Evolutionary conservation across 225 moss, liverwort and hornwort species (phyloP).

Genomic region (Marchantia polymorpha): DNA sequence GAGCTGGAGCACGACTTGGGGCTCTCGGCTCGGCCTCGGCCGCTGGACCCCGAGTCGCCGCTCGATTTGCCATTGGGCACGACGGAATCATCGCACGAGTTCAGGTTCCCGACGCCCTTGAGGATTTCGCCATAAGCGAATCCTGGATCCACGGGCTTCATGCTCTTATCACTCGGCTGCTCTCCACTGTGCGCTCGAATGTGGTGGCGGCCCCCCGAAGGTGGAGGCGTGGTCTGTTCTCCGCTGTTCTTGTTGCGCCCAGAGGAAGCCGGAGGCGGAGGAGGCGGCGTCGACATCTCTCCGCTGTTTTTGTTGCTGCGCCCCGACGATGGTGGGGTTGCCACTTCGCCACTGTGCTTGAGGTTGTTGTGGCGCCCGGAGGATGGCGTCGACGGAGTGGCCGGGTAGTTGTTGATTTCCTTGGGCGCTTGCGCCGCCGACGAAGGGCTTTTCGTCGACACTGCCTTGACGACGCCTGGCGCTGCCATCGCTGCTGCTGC

Average conservation of each 20-base stretch:
- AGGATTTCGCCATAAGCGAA: conserved; percentile 45
- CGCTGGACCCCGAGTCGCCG: conserved; percentile 23
- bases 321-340: conserved; percentile 11
- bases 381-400: not conserved
- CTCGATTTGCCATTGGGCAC: conserved; percentile 8
- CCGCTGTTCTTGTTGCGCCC: conserved; percentile 21
- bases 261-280: too few species aligned
- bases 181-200: conserved; percentile 29
- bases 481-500: not conserved
- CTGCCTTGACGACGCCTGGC: conserved; percentile 8
- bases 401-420: not conserved
- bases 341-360: not conserved
- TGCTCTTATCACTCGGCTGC: conserved; percentile 13
- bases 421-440: conserved; percentile 15
- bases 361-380: not conserved
- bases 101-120: conserved; percentile 46
- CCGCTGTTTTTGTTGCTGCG: conserved; percentile 12
- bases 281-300: not conserved
- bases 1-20: conserved; percentile 47
- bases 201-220: conserved; percentile 7
- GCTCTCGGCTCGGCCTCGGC: conserved; percentile 40
- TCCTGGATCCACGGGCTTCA: conserved; percentile 27
- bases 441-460: conserved; percentile 24
- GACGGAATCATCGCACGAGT: conserved; percentile 34
- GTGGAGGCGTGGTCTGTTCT: conserved; percentile 16